Conservation (phyloP, 139 green algal species). For the Chlorella sp. region DNA sequence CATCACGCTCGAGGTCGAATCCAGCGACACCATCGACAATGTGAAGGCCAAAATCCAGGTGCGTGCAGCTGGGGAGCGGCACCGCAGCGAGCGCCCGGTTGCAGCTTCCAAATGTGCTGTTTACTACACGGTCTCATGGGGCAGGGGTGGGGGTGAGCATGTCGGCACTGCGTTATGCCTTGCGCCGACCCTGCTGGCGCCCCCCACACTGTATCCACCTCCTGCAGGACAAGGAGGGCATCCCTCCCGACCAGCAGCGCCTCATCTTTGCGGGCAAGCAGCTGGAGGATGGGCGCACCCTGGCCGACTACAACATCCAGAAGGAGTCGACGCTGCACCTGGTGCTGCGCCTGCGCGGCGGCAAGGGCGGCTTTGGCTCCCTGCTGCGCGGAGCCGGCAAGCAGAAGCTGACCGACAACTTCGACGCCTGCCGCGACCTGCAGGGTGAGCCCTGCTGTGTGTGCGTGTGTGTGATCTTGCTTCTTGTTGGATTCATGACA, state of each 20-base stretch:
- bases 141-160: too few relatives aligned
- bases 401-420: slow-evolving; percentile 88
- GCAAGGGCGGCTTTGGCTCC: slow-evolving; percentile 97
- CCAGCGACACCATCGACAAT: slow-evolving; percentile 83
- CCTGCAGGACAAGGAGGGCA: slow-evolving; percentile 83
- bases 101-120: not conserved
- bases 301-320: slow-evolving; percentile 97
- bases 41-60: slow-evolving; percentile 94
- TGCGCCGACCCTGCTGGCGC: not conserved
- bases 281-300: slow-evolving; percentile 92
- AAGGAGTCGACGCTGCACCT: slow-evolving; percentile 96
- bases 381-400: slow-evolving; percentile 90
- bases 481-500: not conserved
- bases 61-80: not conserved
- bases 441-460: slow-evolving; percentile 44
- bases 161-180: too few relatives aligned
- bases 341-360: slow-evolving; percentile 93
- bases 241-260: slow-evolving; percentile 94
- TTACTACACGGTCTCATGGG: not conserved
- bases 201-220: not conserved
- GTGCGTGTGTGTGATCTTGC: not conserved
- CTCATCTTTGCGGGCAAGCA: slow-evolving; percentile 97
- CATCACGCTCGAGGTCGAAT: slow-evolving; percentile 91
- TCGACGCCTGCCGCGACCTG: slow-evolving; percentile 94
- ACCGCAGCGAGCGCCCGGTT: not conserved